A percentile compares a stretch with the other conserved stretches of the same genome.
These are phyloP conservation scores for Drosera capensis DNA, from an alignment of 148 eudicot species.

Conservation along the genomic window DNA sequence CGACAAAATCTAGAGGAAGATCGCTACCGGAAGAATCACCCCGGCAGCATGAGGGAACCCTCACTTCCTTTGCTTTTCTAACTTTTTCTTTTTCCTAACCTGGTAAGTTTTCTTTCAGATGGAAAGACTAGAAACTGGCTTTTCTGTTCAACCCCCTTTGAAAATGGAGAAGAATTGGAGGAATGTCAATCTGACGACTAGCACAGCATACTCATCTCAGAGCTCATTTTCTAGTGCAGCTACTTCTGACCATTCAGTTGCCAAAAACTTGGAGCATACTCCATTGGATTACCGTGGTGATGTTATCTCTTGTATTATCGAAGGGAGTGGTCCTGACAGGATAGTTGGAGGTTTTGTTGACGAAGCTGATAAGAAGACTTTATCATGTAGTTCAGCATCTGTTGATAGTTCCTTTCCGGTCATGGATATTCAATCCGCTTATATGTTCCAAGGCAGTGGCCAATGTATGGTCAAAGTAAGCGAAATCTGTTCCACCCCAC, in stretches of 20 bases:
- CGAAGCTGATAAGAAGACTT: constrained; percentile 13
- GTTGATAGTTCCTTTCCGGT: constrained; percentile 11
- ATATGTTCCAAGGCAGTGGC: constrained; percentile 1
- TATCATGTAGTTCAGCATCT: constrained; percentile 14
- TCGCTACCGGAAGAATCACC: no score
- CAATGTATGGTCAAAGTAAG: constrained; percentile 6
- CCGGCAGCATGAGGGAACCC: no score
- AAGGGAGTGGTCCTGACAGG: constrained; percentile 11
- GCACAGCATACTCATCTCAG: no score
- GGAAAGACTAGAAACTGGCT: no score
- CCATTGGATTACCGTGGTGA: constrained; percentile 10
- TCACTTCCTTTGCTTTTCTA: no score
- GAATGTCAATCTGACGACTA: no score
- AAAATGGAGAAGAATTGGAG: no score
- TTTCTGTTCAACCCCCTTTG: no score
- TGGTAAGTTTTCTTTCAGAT: no score
- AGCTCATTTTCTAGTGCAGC: no score
- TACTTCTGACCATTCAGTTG: neutral
- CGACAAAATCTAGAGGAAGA: no score
- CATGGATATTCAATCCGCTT: constrained; percentile 8
- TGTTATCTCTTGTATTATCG: constrained; percentile 15
- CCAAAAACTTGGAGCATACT: constrained; percentile 4
- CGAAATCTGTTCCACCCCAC: neutral
- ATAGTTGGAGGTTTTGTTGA: constrained; percentile 2
- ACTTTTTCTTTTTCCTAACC: no score